These are phyloP conservation scores for Nakaseomyces bracarensis DNA, from an alignment of 1,139 yeast species.

Conservation along the genomic window DNA sequence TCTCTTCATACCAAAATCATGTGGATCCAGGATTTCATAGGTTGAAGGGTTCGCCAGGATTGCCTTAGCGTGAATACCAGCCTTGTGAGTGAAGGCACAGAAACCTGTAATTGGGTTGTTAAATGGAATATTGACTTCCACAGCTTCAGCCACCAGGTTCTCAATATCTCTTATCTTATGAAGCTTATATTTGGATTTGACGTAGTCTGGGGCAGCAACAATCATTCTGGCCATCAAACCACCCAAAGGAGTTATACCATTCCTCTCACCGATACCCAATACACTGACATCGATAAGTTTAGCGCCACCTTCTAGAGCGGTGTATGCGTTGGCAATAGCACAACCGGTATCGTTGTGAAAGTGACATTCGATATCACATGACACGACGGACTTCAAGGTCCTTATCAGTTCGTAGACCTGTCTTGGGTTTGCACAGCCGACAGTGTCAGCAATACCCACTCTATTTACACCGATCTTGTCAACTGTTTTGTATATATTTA, in stretches of 20 bases:
- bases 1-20: conserved; percentile 90
- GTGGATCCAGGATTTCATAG: conserved; percentile 89
- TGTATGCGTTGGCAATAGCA: conserved; percentile 97
- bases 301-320: conserved; percentile 98
- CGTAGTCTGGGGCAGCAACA: conserved; percentile 96
- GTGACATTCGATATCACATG: conserved; percentile 97
- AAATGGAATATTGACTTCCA: conserved; percentile 93
- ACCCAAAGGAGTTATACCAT: conserved; percentile 96
- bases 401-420: conserved; percentile 95
- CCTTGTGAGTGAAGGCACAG: conserved; percentile 99
- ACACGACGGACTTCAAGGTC: conserved; percentile 86
- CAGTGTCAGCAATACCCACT: conserved; percentile 99
- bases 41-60: conserved; percentile 97
- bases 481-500: conserved; percentile 93
- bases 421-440: conserved; percentile 98
- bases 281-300: conserved; percentile 90
- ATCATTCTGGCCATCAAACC: conserved; percentile 99
- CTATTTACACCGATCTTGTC: conserved; percentile 97
- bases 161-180: conserved; percentile 95
- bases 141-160: conserved; percentile 93
- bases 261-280: conserved; percentile 97
- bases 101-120: conserved; percentile 98
- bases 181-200: conserved; percentile 85
- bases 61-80: conserved; percentile 99
- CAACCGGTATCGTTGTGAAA: conserved; percentile 99